These are phyloP conservation scores for Jaminaea rosea DNA, from an alignment of 1,284 basidiomycete species.

Conservation along the genomic window DNA sequence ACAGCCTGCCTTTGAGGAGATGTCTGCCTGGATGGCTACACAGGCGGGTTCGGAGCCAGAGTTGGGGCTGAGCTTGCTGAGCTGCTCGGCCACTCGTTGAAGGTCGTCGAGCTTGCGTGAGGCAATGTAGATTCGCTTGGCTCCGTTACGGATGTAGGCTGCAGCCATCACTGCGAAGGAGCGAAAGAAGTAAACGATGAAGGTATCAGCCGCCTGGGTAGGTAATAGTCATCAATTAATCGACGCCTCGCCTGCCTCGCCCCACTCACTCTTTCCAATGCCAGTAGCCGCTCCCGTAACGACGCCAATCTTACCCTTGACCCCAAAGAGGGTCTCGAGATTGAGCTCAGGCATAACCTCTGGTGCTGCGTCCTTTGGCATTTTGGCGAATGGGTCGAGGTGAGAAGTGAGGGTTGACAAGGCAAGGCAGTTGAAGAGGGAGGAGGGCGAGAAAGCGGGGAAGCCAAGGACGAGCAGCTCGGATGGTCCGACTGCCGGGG, in stretches of 20 bases:
- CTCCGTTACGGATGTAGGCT: conserved; percentile 70
- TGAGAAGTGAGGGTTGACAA: too few species aligned
- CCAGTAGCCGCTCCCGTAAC: conserved; percentile 61
- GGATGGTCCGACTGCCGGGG: too few species aligned
- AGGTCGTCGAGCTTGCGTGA: conserved; percentile 61
- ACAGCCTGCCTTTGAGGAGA: conserved; percentile 64
- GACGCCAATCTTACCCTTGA: conserved; percentile 62
- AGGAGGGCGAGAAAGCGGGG: neutral
- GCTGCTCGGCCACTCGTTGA: conserved; percentile 52
- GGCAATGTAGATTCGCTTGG: conserved; percentile 63
- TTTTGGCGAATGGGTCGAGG: conserved; percentile 6
- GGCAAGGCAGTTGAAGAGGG: neutral
- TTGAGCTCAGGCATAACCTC: conserved; percentile 53
- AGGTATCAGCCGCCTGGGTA: neutral
- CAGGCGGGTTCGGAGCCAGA: conserved; percentile 1
- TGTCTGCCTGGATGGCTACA: conserved; percentile 37
- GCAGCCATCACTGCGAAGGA: conserved; percentile 60
- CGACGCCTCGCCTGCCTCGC: too few species aligned
- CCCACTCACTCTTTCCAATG: conserved; percentile 34
- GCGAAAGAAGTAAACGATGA: neutral
- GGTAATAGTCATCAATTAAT: too few species aligned
- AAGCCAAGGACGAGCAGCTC: too few species aligned
- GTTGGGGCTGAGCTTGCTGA: conserved; percentile 17
- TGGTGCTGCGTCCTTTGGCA: conserved; percentile 43
- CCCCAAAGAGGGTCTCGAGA: conserved; percentile 59